A percentile compares a stretch with the other conserved stretches of the same genome.
Evolutionary conservation across 352 stramenopile genomes (phyloP).

Genomic region (Lagenidium giganteum): DNA sequence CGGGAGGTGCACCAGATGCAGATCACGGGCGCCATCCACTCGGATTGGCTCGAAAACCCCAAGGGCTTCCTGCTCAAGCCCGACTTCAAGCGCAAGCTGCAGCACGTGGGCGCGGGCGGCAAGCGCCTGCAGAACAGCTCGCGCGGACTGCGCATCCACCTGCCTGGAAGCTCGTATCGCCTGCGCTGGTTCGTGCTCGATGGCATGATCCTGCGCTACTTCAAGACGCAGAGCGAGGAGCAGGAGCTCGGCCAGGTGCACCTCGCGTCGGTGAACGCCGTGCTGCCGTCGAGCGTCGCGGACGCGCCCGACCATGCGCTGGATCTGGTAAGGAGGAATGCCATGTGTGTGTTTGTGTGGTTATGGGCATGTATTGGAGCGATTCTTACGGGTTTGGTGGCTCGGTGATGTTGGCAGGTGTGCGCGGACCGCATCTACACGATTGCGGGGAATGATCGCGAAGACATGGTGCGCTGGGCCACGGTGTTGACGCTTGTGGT

Average conservation of each 20-base stretch:
- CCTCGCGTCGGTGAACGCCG: slow-evolving; percentile 80
- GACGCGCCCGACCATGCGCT: slow-evolving; percentile 81
- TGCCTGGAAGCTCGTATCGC: slow-evolving; percentile 77
- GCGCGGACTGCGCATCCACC: slow-evolving; percentile 65
- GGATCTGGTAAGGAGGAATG: slow-evolving; percentile 48
- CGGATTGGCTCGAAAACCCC: slow-evolving; percentile 87
- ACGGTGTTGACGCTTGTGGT: slow-evolving; percentile 84
- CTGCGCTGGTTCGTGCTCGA: slow-evolving; percentile 86
- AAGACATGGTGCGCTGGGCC: slow-evolving; percentile 88
- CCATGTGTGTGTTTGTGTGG: neutral
- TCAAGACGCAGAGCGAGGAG: slow-evolving; percentile 83
- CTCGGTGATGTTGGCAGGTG: slow-evolving; percentile 24
- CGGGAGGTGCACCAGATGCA: slow-evolving; percentile 88
- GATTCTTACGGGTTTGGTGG: neutral
- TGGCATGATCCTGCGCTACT: slow-evolving; percentile 86
- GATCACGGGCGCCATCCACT: slow-evolving; percentile 84
- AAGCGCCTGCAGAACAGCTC: slow-evolving; percentile 86
- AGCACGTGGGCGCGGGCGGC: slow-evolving; percentile 78
- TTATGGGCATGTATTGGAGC: too few relatives aligned
- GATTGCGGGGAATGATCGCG: slow-evolving; percentile 74
- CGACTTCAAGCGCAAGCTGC: slow-evolving; percentile 84
- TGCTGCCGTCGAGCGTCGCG: slow-evolving; percentile 84
- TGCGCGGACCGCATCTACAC: slow-evolving; percentile 88
- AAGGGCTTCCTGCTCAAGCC: slow-evolving; percentile 86
- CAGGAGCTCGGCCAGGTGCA: slow-evolving; percentile 87